Evolutionary conservation across 2,329 filamentous ascomycete species (phyloP), one percentile per base, ranked within the genome.

Genomic region (Fusarium circinatum): DNA sequence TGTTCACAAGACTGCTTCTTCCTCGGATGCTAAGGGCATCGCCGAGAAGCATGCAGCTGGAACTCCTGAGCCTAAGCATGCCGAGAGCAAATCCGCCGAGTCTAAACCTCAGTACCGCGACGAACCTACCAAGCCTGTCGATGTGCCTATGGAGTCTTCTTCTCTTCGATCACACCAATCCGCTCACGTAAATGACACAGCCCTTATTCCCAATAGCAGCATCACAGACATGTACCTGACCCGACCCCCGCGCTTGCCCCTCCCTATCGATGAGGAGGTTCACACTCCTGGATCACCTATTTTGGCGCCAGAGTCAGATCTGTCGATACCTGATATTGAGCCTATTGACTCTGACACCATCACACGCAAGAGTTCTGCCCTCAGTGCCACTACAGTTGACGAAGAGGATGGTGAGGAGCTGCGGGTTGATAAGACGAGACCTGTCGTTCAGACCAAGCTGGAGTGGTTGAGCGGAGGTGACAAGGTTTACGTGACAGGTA

Each of bases 401-500:
- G 95, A 97, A 54, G 93, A 96, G 54, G 88, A 93, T 68, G 87
- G 89, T 30, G 93, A 96, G 77, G 94, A 95, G 79, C 88, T 96
- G 79, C 89, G 91, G 44, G 90, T 93, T 39, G 92, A 94, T 78
- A 93, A 92, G 82, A 91, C 90, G 24, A 89, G 92, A 71, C 92
- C 93, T 44, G 93, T 93, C 13, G 93, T 98, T 47, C 94, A 94
- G 5, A 97, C 94, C 4, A 86, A 89, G 65, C 90, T 99, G 66
- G 93, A 97, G 83, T 99, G 96, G 96, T 89, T 89, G 74, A 89
- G 90, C 14, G 90, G 91, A 59, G 95, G 94, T 66, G 93, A 97
- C 65, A 97, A 95, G 83, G 91, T 98, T 73, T 99, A 98, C 82
- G 95, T 99, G 51, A 99, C 96, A 2, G 96, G 96, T 74, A 98